Percentiles rank a stretch among this genome's conserved stretches.
Evolutionary conservation across 352 stramenopile species (phyloP).

Genomic region (Phytophthora citricola): DNA sequence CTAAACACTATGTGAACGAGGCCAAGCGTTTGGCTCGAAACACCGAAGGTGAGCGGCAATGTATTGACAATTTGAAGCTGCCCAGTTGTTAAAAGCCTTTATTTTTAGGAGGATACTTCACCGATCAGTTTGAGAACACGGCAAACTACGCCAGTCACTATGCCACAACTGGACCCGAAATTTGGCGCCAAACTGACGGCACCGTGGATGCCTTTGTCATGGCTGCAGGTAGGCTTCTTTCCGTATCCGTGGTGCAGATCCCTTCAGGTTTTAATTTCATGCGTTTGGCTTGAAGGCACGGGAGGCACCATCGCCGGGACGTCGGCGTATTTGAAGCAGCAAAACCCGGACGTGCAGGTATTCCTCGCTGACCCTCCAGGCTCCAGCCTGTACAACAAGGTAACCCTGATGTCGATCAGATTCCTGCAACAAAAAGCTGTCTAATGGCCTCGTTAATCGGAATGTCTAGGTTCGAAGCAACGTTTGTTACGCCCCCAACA

Average conservation of each 20-base stretch:
- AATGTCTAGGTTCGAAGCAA: conserved; percentile 85
- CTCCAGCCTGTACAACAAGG: conserved; percentile 97
- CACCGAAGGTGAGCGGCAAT: conserved; percentile 60
- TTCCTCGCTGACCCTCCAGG: conserved; percentile 97
- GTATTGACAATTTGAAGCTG: neutral
- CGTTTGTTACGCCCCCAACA: conserved; percentile 96
- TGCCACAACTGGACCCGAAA: conserved; percentile 94
- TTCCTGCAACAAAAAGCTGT: neutral
- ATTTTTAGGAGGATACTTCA: conserved; percentile 91
- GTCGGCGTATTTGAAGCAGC: conserved; percentile 93
- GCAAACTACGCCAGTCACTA: conserved; percentile 97
- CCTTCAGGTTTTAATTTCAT: neutral
- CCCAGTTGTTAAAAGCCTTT: neutral
- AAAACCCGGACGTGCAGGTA: conserved; percentile 86
- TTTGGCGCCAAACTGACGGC: conserved; percentile 93
- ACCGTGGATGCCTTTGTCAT: conserved; percentile 97
- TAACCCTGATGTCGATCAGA: conserved; percentile 3
- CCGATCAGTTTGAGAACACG: conserved; percentile 99
- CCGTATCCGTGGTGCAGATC: neutral
- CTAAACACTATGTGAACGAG: conserved; percentile 98
- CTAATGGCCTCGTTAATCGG: conserved; percentile 7
- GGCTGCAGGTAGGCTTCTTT: conserved; percentile 85
- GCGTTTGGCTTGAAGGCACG: conserved; percentile 68
- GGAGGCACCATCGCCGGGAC: conserved; percentile 98
- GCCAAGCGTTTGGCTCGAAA: conserved; percentile 86